These are phyloP conservation scores for Nannochloris sp. DNA, from an alignment of 139 green algal genomes.

Conservation along the genomic window DNA sequence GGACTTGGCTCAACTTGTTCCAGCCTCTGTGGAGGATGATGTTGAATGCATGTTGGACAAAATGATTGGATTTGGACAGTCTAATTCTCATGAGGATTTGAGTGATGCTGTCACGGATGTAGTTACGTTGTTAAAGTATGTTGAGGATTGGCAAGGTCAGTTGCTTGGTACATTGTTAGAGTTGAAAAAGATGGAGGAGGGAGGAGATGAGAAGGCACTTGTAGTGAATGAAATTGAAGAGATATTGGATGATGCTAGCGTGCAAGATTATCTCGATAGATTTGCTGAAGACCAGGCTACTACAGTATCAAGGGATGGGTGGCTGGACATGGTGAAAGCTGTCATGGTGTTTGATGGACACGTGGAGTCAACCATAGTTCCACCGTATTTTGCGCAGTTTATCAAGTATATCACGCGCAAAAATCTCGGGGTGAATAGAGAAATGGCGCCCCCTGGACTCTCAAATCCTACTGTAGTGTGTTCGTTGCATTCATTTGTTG, in stretches of 20 bases:
- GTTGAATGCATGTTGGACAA: not conserved
- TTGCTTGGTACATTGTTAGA: not conserved
- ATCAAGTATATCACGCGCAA: slow-evolving; percentile 51
- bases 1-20: slow-evolving; percentile 8
- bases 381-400: slow-evolving; percentile 36
- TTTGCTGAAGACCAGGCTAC: too few relatives aligned
- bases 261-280: too few relatives aligned
- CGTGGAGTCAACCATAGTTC: not conserved
- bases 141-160: slow-evolving; percentile 8
- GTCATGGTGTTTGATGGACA: not conserved
- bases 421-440: slow-evolving; percentile 52
- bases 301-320: too few relatives aligned
- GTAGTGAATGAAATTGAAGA: too few relatives aligned
- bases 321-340: not conserved
- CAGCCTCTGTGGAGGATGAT: not conserved
- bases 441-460: slow-evolving; percentile 64
- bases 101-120: not conserved
- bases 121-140: not conserved
- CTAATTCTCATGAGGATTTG: not conserved
- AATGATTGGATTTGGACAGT: not conserved
- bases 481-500: slow-evolving; percentile 58
- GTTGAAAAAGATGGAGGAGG: not conserved
- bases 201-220: too few relatives aligned
- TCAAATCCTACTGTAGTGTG: slow-evolving; percentile 64
- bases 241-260: too few relatives aligned